Base-by-base conservation (phyloP, 768 basidiomycete species). In the Tylopilus felleus region DNA sequence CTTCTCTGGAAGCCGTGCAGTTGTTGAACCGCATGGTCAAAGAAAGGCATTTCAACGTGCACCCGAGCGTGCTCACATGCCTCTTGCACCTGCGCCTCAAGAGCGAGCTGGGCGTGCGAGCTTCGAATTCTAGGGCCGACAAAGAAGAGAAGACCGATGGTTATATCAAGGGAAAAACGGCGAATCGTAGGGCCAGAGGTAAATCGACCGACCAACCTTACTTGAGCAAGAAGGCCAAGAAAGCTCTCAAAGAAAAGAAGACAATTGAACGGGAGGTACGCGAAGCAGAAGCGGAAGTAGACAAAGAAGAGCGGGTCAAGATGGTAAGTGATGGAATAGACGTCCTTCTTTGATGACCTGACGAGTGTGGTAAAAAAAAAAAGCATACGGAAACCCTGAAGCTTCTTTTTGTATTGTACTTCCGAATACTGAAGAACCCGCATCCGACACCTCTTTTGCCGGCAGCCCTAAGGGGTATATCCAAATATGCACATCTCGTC, bases 311-410 rank as follows among this genome's bases (percentile, higher is more conserved):
- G 63, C 83, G 91, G 58, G 85, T 86, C 23, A 75, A 75, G 43
- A 87, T 82, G 57, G 94, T 96, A 65, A 73, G 90, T 79, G 38
- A 52, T 43, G 47, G 50, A 62, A 60, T 46, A 42, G 39, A 23
- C 31, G 22, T 31, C 25, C 56, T 47, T 48, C 29, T 47, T 57
- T 36, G 42, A 43, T 59, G 50, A 23, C 53, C 56, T 59, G 51
- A 67, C 64, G 22, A 53, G 63, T 60, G 55, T 55, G 62, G 52
- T 52, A 48, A 63, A 33, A 9, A 48, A 63, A 33, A 9, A 33
- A 25, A 97, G 94, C 95, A 97, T 79, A 98, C 95, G 19, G 97
- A 99, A 76, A 98, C 96, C 47, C 79, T 99, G 61, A 98, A 99
- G 70, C 85, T 98, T 59, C 80, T 98, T 44, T 99, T 99, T 70